Conservation (phyloP, 345 rosid species). For the Brassica rapa region DNA sequence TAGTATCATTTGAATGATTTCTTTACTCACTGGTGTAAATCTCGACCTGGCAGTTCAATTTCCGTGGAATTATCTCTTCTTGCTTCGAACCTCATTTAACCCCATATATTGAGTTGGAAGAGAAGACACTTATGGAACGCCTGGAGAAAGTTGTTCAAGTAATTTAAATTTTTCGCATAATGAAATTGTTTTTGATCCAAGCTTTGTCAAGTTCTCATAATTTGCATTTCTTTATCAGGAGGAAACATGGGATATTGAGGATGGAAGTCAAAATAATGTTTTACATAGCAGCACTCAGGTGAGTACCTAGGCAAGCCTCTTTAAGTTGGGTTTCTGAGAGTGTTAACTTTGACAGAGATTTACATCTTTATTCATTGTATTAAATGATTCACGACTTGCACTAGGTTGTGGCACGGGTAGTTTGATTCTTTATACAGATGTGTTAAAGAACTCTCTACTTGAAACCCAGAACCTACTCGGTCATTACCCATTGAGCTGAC, state of each 20-base stretch:
- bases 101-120: conserved; percentile 87
- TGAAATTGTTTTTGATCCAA: conserved; percentile 9
- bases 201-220: conserved; percentile 29
- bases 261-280: conserved; percentile 92
- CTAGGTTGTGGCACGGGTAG: conserved; percentile 6
- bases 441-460: background rate
- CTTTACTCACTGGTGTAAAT: conserved; percentile 14
- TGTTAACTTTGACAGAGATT: conserved; percentile 15
- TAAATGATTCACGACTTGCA: conserved; percentile 1
- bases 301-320: conserved; percentile 29
- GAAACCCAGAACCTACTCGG: background rate
- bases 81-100: conserved; percentile 96
- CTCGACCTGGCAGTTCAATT: conserved; percentile 76
- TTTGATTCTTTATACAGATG: conserved; percentile 1
- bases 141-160: conserved; percentile 97
- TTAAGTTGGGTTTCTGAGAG: conserved; percentile 15
- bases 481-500: conserved; percentile 9
- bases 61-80: conserved; percentile 93
- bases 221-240: conserved; percentile 52
- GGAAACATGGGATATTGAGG: conserved; percentile 99
- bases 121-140: conserved; percentile 94
- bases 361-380: background rate
- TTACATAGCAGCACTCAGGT: conserved; percentile 97
- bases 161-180: conserved; percentile 23
- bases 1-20: conserved; percentile 10